Evolutionary conservation across 2,329 filamentous ascomycete genomes (phyloP).

Genomic region (Epichloe glyceriae): DNA sequence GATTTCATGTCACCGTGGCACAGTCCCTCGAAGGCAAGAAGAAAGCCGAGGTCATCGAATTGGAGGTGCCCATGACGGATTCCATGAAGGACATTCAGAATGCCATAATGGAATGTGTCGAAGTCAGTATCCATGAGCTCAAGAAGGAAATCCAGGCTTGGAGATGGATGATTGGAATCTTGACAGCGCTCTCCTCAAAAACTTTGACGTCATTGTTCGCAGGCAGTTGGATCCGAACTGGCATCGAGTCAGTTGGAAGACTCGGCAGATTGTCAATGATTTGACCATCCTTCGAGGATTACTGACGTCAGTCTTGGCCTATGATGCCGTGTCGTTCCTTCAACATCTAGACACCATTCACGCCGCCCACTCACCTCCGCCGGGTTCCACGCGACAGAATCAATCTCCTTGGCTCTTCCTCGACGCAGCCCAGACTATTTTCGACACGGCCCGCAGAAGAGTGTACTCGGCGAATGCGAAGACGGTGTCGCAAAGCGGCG

Average conservation of each 20-base stretch:
- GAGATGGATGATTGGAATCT: slow-evolving; percentile 97
- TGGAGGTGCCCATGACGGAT: slow-evolving; percentile 93
- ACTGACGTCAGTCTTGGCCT: slow-evolving; percentile 68
- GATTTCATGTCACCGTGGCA: slow-evolving; percentile 85
- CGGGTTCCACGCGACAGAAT: slow-evolving; percentile 74
- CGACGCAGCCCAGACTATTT: slow-evolving; percentile 88
- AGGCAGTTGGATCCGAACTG: slow-evolving; percentile 91
- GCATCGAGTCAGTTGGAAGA: slow-evolving; percentile 93
- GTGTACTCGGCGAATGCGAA: slow-evolving; percentile 66
- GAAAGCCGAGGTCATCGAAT: slow-evolving; percentile 92
- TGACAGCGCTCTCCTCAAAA: slow-evolving; percentile 82
- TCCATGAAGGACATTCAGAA: slow-evolving; percentile 89
- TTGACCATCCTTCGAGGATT: slow-evolving; percentile 71
- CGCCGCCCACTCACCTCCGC: slow-evolving; percentile 76
- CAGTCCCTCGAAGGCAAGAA: slow-evolving; percentile 81
- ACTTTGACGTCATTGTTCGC: slow-evolving; percentile 80
- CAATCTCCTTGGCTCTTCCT: slow-evolving; percentile 95
- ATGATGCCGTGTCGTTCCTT: slow-evolving; percentile 83
- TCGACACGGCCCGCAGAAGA: slow-evolving; percentile 74
- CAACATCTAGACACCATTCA: slow-evolving; percentile 91
- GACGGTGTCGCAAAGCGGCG: slow-evolving; percentile 29
- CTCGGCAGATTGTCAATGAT: slow-evolving; percentile 86
- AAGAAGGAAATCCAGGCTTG: slow-evolving; percentile 80
- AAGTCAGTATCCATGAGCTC: slow-evolving; percentile 84
- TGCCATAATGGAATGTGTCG: slow-evolving; percentile 89